These are phyloP conservation scores for Aechmea fasciata DNA, from an alignment of 176 grass and related monocot genomes.

Conservation along the genomic window DNA sequence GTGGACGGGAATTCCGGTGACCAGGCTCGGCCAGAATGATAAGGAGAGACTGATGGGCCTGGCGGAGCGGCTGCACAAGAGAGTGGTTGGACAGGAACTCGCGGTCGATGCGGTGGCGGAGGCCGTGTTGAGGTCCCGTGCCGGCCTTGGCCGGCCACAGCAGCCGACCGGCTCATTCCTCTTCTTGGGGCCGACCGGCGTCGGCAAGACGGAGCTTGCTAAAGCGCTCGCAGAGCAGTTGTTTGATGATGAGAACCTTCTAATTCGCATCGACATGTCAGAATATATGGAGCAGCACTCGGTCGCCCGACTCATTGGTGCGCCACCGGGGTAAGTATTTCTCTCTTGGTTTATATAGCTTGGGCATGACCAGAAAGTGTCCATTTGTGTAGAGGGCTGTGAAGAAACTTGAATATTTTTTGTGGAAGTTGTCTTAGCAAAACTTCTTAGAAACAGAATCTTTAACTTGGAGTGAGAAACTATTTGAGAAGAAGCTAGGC, in stretches of 20 bases:
- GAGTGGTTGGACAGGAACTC: conserved; percentile 41
- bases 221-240: conserved; percentile 89
- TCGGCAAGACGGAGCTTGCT: conserved; percentile 92
- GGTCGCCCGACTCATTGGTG: neutral
- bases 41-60: conserved; percentile 33
- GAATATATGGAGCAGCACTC: conserved; percentile 10
- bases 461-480: too few species aligned
- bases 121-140: conserved; percentile 75
- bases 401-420: too few species aligned
- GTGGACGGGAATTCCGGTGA: conserved; percentile 42
- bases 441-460: too few species aligned
- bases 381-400: too few species aligned
- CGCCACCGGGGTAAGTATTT: conserved; percentile 54
- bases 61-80: conserved; percentile 53
- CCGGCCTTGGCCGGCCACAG: conserved; percentile 71
- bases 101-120: conserved; percentile 75
- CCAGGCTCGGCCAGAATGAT: conserved; percentile 17
- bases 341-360: neutral
- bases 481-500: too few species aligned
- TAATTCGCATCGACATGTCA: conserved; percentile 20
- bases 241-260: conserved; percentile 21
- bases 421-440: too few species aligned
- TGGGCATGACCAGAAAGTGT: too few species aligned
- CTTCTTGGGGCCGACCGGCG: conserved; percentile 81
- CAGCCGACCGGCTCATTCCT: conserved; percentile 93